Percentiles rank a stretch among this genome's conserved stretches.
Conservation (phyloP, 441 rosid genomes). For the Macaranga tanarius region DNA sequence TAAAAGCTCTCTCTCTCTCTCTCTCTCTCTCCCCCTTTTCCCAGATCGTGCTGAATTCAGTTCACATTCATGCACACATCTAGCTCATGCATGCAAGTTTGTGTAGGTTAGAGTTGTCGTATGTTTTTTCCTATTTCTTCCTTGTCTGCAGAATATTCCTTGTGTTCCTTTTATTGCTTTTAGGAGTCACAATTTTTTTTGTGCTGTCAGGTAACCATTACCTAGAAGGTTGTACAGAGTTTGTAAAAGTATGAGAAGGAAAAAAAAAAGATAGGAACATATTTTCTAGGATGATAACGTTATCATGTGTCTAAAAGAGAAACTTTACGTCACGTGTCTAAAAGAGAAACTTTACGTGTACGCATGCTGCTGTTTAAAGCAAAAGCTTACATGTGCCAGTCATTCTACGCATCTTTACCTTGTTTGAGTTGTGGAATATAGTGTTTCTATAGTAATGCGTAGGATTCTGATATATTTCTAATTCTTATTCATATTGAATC, state of each 20-base stretch:
- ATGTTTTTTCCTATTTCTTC: neutral
- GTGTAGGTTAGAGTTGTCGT: neutral
- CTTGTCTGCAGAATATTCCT: neutral
- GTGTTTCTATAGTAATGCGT: neutral
- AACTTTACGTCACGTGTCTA: neutral
- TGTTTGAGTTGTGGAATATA: neutral
- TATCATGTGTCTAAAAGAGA: neutral
- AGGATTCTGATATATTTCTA: neutral
- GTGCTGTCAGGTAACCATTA: neutral
- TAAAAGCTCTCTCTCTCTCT: conserved; percentile 34
- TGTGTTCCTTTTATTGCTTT: neutral
- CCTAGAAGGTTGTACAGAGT: neutral
- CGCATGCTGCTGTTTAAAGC: neutral
- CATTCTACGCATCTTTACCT: neutral
- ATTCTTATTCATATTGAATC: neutral
- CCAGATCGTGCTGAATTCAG: too few relatives aligned
- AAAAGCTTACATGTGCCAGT: neutral
- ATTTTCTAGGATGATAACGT: neutral
- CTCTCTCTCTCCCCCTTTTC: neutral
- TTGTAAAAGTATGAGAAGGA: neutral
- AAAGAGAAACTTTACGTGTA: neutral
- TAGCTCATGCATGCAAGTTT: neutral
- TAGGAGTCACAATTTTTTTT: neutral
- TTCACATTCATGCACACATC: neutral
- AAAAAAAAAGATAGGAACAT: neutral